Conservation (phyloP, 495 filamentous ascomycete species). For the Chaetomidium leptoderma region DNA sequence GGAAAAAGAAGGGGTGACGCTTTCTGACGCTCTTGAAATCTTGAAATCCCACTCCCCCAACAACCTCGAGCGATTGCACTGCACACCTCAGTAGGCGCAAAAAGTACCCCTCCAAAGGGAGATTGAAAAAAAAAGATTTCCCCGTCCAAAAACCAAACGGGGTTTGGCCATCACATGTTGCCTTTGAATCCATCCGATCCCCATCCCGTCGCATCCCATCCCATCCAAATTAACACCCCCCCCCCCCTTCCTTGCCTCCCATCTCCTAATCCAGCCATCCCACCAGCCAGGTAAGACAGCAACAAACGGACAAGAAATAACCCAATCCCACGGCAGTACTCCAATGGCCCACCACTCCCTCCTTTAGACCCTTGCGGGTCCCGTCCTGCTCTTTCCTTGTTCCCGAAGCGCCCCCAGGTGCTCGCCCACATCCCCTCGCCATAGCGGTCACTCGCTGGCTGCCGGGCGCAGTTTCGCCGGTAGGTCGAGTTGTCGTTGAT, state of each 20-base stretch:
- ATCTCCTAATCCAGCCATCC: neutral
- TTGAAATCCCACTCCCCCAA: too few relatives aligned
- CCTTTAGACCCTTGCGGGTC: conserved; percentile 12
- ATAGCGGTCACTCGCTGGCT: too few relatives aligned
- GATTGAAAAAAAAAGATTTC: too few relatives aligned
- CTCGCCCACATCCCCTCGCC: neutral
- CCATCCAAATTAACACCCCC: neutral
- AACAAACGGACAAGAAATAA: neutral
- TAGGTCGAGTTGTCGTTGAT: too few relatives aligned
- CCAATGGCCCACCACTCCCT: neutral
- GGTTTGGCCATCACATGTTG: neutral
- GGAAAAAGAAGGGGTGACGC: too few relatives aligned
- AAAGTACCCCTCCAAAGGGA: too few relatives aligned
- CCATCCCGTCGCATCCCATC: neutral
- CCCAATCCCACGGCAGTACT: neutral
- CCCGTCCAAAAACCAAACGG: neutral
- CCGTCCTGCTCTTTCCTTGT: conserved; percentile 5
- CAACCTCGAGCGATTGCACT: too few relatives aligned
- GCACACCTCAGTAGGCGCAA: too few relatives aligned
- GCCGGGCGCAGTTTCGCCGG: too few relatives aligned
- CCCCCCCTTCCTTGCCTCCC: too few relatives aligned
- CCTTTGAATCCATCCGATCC: too few relatives aligned
- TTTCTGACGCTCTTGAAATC: too few relatives aligned
- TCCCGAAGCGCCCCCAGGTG: neutral
- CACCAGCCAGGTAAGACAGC: neutral